Evolutionary conservation across 139 green algal species (phyloP), one percentile per base, ranked within the genome.

Genomic region (Chara braunii): DNA sequence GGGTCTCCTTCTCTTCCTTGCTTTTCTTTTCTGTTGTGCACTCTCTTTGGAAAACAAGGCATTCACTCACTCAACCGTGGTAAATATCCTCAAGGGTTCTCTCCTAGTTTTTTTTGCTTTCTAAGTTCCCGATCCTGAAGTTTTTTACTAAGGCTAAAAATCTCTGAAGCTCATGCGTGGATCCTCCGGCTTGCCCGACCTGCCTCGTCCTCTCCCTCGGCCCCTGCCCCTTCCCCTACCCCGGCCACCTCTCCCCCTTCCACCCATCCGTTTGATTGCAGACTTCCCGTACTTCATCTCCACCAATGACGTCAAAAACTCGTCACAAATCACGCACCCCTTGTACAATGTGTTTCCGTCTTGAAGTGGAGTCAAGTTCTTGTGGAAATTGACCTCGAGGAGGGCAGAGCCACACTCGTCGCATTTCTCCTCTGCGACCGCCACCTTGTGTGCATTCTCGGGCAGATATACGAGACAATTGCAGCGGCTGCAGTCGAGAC

Each of bases 381-480:
- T 80, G 45, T 78, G 60, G 30, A 76, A 79, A 26, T 70, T 51
- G 22, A 80, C 28, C 18, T 69, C 35, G 2, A 80, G 40, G 24
- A 62, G 48, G 11, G 29, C 45, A 11, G 44, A 70, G 6, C 44
- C 56, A 30, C 64, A 74, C 34, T 60, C 64, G 14, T 62, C 48
- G 45, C 57, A 72, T 37, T 51, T 43, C 6, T 56, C 37, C 9
- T 33, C 44, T 3, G 53, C 44, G 35, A 18, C 48, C 12, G 73
- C 51, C 18, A 68, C 33, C 24, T 3, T 12, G 37, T 75, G 53
- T 9, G 45, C 57, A 7, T 43, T 76, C 36, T 78, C 43, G 0
- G 85, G 83, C 24, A 95, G 75, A 52, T 88, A 90, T 18, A 95
- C 78, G 2, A 95, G 48, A 68, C 91, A 90, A 78, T 66, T 80